Conservation (phyloP, 306 rosid species). For the Chamaecrista fasciculata region DNA sequence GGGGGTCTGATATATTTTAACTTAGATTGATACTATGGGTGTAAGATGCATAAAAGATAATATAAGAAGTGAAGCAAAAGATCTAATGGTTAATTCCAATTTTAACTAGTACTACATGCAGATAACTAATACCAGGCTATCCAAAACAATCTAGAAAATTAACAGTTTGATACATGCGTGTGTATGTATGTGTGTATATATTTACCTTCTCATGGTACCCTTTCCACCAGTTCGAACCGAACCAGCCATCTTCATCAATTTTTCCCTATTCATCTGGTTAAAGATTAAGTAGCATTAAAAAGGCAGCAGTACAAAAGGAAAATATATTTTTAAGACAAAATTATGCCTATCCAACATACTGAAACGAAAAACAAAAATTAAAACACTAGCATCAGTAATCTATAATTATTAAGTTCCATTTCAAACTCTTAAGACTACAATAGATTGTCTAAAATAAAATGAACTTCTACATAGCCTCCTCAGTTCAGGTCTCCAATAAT, state of each 20-base stretch:
- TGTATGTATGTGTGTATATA: slow-evolving; percentile 13
- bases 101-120: background rate
- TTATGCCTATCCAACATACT: background rate
- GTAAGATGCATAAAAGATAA: background rate
- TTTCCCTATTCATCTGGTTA: slow-evolving; percentile 76
- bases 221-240: slow-evolving; percentile 96
- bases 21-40: background rate
- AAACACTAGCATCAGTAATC: background rate
- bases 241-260: slow-evolving; percentile 91
- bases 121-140: background rate
- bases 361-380: background rate
- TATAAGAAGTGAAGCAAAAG: background rate
- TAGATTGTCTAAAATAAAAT: background rate
- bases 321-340: background rate
- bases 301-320: background rate
- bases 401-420: background rate
- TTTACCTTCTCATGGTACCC: slow-evolving; percentile 89
- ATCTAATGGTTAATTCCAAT: too few species aligned
- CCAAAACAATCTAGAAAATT: background rate
- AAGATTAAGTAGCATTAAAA: background rate
- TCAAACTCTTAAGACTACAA: background rate
- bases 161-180: background rate
- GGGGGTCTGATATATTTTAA: too few species aligned
- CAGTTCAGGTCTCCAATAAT: slow-evolving; percentile 85
- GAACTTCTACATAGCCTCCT: slow-evolving; percentile 44